Evolutionary conservation across 1,139 yeast species (phyloP).

Genomic region (Candida tetrigidarum): DNA sequence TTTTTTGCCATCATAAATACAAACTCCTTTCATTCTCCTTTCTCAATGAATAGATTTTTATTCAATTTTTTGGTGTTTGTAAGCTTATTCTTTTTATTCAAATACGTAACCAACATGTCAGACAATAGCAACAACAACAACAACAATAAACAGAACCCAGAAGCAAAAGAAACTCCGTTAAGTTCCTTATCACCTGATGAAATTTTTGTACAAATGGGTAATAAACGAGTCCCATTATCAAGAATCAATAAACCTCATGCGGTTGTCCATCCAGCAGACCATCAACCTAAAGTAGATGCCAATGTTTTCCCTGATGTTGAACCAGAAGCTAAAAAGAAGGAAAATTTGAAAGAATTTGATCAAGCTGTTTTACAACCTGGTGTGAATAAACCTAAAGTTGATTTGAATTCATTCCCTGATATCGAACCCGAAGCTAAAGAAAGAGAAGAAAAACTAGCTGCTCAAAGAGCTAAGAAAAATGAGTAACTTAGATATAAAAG

Average conservation of each 20-base stretch:
- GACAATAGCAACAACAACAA: slow-evolving; percentile 8
- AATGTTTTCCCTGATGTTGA: slow-evolving; percentile 29
- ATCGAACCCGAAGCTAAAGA: slow-evolving; percentile 33
- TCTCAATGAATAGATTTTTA: slow-evolving; percentile 17
- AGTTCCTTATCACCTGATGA: slow-evolving; percentile 24
- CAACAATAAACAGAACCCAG: slow-evolving; percentile 10
- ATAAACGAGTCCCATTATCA: slow-evolving; percentile 40
- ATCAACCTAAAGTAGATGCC: slow-evolving; percentile 19
- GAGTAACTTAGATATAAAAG: not conserved
- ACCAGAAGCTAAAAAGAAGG: slow-evolving; percentile 31
- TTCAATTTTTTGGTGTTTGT: slow-evolving; percentile 15
- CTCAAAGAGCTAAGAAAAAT: slow-evolving; percentile 11
- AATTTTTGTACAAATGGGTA: slow-evolving; percentile 38
- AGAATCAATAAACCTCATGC: slow-evolving; percentile 47
- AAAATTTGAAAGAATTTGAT: slow-evolving; percentile 18
- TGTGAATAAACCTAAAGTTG: slow-evolving; percentile 28
- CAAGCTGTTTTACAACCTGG: slow-evolving; percentile 27
- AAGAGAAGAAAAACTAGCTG: slow-evolving; percentile 25
- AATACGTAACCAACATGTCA: slow-evolving; percentile 7
- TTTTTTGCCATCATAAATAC: slow-evolving; percentile 2
- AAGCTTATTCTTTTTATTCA: slow-evolving; percentile 13
- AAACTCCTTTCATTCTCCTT: not conserved
- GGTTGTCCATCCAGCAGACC: slow-evolving; percentile 33
- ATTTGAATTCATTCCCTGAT: slow-evolving; percentile 28
- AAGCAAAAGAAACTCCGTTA: slow-evolving; percentile 20